phyloP scores from a whole-genome alignment of 1,139 yeast genomes.

The Kodamaea suecica region DNA sequence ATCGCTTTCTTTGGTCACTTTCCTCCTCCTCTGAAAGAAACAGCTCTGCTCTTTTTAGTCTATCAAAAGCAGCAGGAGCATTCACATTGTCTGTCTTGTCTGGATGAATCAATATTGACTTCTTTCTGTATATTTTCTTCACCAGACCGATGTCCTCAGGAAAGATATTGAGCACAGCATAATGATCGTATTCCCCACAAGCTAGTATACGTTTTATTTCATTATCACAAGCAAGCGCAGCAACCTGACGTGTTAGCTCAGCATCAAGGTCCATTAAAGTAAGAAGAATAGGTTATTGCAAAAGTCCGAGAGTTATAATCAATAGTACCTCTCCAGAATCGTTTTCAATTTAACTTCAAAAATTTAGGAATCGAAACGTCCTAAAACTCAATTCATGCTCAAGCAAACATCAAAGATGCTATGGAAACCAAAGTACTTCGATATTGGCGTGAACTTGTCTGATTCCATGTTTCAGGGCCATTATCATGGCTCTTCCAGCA shows the following conservation, averaged over 20 bases:
- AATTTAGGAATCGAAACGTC: too few species aligned
- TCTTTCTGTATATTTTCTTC: slow-evolving; percentile 51
- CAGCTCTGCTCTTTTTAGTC: slow-evolving; percentile 38
- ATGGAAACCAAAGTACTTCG: slow-evolving; percentile 48
- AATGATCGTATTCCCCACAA: slow-evolving; percentile 51
- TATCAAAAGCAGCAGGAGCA: slow-evolving; percentile 65
- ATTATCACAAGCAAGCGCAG: slow-evolving; percentile 40
- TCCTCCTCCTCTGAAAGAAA: slow-evolving; percentile 16
- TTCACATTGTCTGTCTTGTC: slow-evolving; percentile 55
- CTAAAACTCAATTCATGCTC: too few species aligned
- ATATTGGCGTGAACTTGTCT: slow-evolving; percentile 77
- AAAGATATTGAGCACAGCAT: slow-evolving; percentile 52
- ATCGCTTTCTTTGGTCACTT: slow-evolving; percentile 39
- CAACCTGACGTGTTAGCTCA: slow-evolving; percentile 19
- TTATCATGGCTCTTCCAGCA: slow-evolving; percentile 56
- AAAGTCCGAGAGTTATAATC: not conserved
- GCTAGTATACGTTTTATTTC: slow-evolving; percentile 56
- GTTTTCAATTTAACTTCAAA: too few species aligned
- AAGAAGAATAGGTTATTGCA: not conserved
- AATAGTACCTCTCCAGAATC: not conserved
- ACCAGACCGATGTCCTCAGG: slow-evolving; percentile 37
- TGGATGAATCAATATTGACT: slow-evolving; percentile 66
- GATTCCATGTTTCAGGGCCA: slow-evolving; percentile 84
- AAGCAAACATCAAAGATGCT: not conserved
- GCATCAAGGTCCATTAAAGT: slow-evolving; percentile 8